Conservation (phyloP, 805 yeast species). For the Metschnikowia vanudenii region DNA sequence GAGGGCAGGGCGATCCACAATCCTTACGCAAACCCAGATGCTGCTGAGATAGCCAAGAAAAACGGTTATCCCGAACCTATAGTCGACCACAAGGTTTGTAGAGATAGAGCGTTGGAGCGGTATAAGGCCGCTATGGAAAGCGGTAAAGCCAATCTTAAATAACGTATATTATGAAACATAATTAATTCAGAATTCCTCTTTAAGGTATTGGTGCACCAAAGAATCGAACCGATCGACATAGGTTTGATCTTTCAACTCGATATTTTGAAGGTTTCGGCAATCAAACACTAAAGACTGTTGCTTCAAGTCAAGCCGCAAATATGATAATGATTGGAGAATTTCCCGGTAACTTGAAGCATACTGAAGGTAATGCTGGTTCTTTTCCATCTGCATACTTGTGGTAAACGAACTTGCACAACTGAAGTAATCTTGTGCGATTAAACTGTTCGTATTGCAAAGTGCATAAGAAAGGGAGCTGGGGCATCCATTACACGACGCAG, state of each 20-base stretch:
- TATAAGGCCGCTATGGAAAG: conserved; percentile 35
- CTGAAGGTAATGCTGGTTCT: conserved; percentile 11
- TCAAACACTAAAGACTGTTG: conserved; percentile 13
- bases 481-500: conserved; percentile 13
- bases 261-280: background rate
- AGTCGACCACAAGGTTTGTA: conserved; percentile 39
- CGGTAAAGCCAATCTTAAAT: conserved; percentile 14
- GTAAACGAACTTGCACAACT: conserved; percentile 14
- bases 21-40: conserved; percentile 29
- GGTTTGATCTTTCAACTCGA: conserved; percentile 4
- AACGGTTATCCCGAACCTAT: conserved; percentile 45
- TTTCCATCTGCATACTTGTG: conserved; percentile 7
- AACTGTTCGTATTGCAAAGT: conserved; percentile 11
- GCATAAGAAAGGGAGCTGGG: conserved; percentile 6
- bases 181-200: background rate
- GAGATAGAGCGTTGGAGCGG: conserved; percentile 43
- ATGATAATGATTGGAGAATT: conserved; percentile 1
- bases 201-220: background rate
- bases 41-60: conserved; percentile 26
- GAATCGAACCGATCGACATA: conserved; percentile 10
- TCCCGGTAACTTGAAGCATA: conserved; percentile 4
- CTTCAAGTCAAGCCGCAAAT: conserved; percentile 15
- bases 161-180: background rate
- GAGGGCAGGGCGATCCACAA: conserved; percentile 33
- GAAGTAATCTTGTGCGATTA: conserved; percentile 17